A percentile compares a stretch with the other conserved stretches of the same genome.
These are phyloP conservation scores for Neonectria ditissima DNA, from an alignment of 2,329 filamentous ascomycete species.

Conservation along the genomic window DNA sequence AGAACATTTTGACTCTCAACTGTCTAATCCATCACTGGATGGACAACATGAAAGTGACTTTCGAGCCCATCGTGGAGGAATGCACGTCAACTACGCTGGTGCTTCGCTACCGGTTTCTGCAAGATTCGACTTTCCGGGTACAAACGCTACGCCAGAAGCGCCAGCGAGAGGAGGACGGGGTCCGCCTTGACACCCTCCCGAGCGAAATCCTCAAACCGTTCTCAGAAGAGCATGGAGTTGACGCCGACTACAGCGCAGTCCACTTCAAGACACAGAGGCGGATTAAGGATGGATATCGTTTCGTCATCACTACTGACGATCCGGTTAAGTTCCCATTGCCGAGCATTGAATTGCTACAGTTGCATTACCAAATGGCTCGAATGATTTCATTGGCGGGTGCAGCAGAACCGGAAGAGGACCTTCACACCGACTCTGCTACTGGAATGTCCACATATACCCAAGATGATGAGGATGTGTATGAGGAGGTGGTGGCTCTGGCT, in stretches of 20 bases:
- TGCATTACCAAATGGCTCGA: not conserved
- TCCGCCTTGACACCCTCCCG: not conserved
- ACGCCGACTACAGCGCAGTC: not conserved
- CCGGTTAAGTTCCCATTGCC: not conserved
- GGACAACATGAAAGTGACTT: not conserved
- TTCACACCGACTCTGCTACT: not conserved
- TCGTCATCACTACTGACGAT: not conserved
- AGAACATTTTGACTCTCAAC: not conserved
- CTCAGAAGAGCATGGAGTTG: not conserved
- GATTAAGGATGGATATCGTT: not conserved
- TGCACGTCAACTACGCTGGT: not conserved
- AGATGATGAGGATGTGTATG: not conserved
- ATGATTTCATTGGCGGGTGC: not conserved
- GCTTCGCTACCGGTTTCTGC: not conserved
- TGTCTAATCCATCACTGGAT: not conserved
- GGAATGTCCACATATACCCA: not conserved
- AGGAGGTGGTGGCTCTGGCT: not conserved
- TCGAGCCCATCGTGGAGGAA: not conserved
- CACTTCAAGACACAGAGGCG: not conserved
- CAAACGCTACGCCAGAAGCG: too few relatives aligned
- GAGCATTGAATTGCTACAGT: not conserved
- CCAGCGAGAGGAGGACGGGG: not conserved
- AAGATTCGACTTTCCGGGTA: not conserved
- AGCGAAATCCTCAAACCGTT: not conserved
- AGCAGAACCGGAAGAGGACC: not conserved